These are phyloP conservation scores for Urochloa ruziziensis DNA, from an alignment of 176 grass and related monocot species.

Conservation along the genomic window DNA sequence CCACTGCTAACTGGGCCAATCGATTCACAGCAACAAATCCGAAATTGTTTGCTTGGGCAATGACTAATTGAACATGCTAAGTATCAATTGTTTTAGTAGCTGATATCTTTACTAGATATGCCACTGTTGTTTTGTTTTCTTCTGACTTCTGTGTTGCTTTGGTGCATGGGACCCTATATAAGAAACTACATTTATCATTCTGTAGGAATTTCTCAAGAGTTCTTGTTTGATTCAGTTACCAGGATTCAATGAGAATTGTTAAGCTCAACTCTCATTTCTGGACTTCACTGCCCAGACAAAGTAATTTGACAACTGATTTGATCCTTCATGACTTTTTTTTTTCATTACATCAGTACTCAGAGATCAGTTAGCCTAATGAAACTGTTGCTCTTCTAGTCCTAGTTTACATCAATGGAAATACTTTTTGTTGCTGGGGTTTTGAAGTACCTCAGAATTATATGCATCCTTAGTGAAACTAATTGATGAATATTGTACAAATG, in stretches of 20 bases:
- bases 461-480: background rate
- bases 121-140: slow-evolving; percentile 4
- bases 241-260: background rate
- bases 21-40: background rate
- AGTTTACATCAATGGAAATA: background rate
- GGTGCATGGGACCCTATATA: background rate
- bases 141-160: background rate
- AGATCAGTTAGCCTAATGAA: background rate
- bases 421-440: background rate
- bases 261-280: background rate
- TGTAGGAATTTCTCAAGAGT: background rate
- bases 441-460: background rate
- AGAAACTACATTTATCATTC: background rate
- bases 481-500: background rate
- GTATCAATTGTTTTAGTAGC: background rate
- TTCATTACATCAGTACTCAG: background rate
- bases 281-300: slow-evolving; percentile 14
- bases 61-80: background rate
- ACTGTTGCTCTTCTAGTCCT: background rate
- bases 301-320: slow-evolving; percentile 1
- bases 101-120: slow-evolving; percentile 17
- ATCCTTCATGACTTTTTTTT: background rate
- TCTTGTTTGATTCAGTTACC: background rate
- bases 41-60: background rate
- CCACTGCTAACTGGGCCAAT: slow-evolving; percentile 9